A percentile compares a stretch with the other conserved stretches of the same genome.
These are phyloP conservation scores for Wickerhamomyces ciferrii DNA, from an alignment of 805 yeast genomes.

Conservation along the genomic window DNA sequence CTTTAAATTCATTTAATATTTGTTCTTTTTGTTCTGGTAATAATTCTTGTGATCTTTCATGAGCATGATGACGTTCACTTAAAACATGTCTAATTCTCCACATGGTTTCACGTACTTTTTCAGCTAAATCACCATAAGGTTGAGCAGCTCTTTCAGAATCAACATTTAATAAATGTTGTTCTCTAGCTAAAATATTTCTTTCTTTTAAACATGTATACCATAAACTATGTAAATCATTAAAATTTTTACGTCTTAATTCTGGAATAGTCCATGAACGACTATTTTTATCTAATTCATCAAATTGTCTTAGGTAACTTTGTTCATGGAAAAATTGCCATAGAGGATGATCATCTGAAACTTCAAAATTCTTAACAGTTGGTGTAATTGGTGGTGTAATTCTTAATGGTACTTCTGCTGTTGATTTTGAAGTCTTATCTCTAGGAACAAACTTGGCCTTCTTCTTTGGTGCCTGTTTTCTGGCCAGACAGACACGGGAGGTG, in stretches of 20 bases:
- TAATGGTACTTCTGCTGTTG: constrained; percentile 4
- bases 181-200: constrained; percentile 74
- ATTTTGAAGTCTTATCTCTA: not conserved
- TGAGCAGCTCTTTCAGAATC: constrained; percentile 36
- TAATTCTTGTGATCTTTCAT: constrained; percentile 48
- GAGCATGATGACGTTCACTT: constrained; percentile 77
- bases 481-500: constrained; percentile 9
- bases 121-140: constrained; percentile 20
- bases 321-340: constrained; percentile 87
- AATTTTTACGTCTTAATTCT: constrained; percentile 85
- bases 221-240: constrained; percentile 84
- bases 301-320: constrained; percentile 53
- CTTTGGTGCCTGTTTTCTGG: constrained; percentile 6
- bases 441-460: too few species aligned
- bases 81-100: constrained; percentile 81
- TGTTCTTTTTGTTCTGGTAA: constrained; percentile 37
- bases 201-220: constrained; percentile 89
- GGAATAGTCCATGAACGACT: constrained; percentile 85
- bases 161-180: constrained; percentile 51
- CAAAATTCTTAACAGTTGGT: constrained; percentile 71
- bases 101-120: constrained; percentile 56
- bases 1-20: constrained; percentile 53
- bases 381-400: constrained; percentile 76
- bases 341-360: constrained; percentile 82
- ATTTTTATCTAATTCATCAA: constrained; percentile 43